Evolutionary conservation across 2,329 filamentous ascomycete species (phyloP).

Genomic region (Alternaria angustiovoidea): DNA sequence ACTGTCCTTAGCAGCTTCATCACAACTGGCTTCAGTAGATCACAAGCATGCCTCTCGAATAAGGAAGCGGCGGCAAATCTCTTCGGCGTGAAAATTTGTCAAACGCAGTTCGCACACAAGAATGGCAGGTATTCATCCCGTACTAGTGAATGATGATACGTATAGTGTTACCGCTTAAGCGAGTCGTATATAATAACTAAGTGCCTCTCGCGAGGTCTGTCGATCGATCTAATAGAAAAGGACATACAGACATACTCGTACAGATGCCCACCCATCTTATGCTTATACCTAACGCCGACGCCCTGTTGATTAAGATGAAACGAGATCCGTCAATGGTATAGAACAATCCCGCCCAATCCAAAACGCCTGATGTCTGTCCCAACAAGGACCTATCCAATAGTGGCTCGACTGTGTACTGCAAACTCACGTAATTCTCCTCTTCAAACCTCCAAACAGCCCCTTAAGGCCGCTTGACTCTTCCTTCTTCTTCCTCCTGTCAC

Average conservation of each 20-base stretch:
- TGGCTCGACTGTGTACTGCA: constrained; percentile 1
- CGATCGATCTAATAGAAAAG: constrained; percentile 4
- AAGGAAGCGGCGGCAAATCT: too few relatives aligned
- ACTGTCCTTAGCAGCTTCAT: too few relatives aligned
- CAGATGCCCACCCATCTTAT: constrained; percentile 14
- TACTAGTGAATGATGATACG: neutral
- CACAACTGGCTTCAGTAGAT: too few relatives aligned
- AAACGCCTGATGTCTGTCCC: constrained; percentile 19
- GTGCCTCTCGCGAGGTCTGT: constrained; percentile 11
- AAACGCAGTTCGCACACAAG: neutral
- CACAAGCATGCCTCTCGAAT: too few relatives aligned
- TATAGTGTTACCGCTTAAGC: neutral
- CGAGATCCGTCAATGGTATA: constrained; percentile 23
- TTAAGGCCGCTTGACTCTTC: constrained; percentile 41
- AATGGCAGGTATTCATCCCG: neutral
- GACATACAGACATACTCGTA: constrained; percentile 9
- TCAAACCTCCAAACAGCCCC: constrained; percentile 43
- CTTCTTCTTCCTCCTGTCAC: constrained; percentile 38
- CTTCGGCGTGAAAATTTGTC: too few relatives aligned
- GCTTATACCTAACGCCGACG: constrained; percentile 8
- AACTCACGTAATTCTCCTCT: constrained; percentile 37
- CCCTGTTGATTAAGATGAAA: constrained; percentile 3
- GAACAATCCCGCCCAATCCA: constrained; percentile 19
- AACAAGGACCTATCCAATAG: constrained; percentile 12
- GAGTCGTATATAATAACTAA: neutral